Percentiles rank a stretch among this genome's conserved stretches.
These are phyloP conservation scores for Ogataea paraovalis DNA, from an alignment of 805 yeast species.

Conservation along the genomic window DNA sequence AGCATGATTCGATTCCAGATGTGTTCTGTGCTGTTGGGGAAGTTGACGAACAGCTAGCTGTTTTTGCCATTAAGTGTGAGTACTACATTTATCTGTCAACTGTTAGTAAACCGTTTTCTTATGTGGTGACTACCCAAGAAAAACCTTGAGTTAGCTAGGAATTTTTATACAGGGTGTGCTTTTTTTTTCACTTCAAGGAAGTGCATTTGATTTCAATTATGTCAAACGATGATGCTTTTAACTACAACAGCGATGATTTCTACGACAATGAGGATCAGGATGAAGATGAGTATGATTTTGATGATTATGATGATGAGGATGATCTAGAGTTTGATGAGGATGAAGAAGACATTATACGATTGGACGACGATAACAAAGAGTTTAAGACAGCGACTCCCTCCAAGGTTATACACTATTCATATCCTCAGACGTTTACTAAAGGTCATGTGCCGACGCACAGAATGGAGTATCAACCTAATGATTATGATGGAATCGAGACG, in stretches of 20 bases:
- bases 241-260: not conserved
- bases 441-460: conserved; percentile 24
- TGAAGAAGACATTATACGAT: conserved; percentile 19
- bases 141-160: too few species aligned
- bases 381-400: conserved; percentile 14
- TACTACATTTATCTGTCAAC: too few species aligned
- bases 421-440: conserved; percentile 15
- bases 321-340: conserved; percentile 17
- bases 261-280: conserved; percentile 22
- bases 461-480: conserved; percentile 25
- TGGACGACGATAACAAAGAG: conserved; percentile 18
- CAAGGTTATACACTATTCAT: conserved; percentile 16
- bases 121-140: too few species aligned
- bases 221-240: conserved; percentile 12
- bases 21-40: too few species aligned
- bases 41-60: too few species aligned
- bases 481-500: conserved; percentile 30
- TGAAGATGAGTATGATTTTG: conserved; percentile 16
- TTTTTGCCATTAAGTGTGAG: too few species aligned
- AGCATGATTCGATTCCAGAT: too few species aligned
- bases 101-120: too few species aligned
- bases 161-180: too few species aligned
- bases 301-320: conserved; percentile 2
- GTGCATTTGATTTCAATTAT: conserved; percentile 1
- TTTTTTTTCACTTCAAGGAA: too few species aligned